Conservation (phyloP, 2,329 filamentous ascomycete genomes). For the Aaosphaeria pasadenensis region DNA sequence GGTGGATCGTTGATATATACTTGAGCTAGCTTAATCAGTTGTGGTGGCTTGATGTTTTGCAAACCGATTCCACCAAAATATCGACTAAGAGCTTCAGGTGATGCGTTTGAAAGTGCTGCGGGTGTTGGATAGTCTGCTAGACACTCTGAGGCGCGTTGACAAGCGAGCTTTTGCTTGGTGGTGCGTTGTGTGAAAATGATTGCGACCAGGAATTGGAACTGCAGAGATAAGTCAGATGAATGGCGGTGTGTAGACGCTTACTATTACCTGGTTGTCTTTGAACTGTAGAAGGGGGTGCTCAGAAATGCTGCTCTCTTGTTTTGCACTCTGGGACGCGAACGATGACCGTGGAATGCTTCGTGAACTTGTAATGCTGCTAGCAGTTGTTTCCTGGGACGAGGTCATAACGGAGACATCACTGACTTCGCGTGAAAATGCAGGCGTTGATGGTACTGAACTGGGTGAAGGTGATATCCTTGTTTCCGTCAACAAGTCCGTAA, state of each 20-base stretch:
- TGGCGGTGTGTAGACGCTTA: slow-evolving; percentile 1
- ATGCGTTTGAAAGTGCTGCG: slow-evolving; percentile 1
- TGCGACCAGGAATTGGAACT: slow-evolving; percentile 2
- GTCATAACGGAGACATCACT: slow-evolving; percentile 3
- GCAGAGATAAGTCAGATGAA: slow-evolving; percentile 1
- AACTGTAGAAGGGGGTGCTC: slow-evolving; percentile 3
- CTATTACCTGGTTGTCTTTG: slow-evolving; percentile 2
- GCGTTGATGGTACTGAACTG: slow-evolving; percentile 3
- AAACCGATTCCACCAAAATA: slow-evolving; percentile 2
- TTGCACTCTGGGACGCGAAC: slow-evolving; percentile 1
- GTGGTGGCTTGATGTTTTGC: slow-evolving; percentile 3
- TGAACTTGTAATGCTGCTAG: slow-evolving; percentile 1
- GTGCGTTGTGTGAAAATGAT: slow-evolving; percentile 3
- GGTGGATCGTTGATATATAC: slow-evolving; percentile 3
- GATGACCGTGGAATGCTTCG: slow-evolving; percentile 1
- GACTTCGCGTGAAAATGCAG: slow-evolving; percentile 4
- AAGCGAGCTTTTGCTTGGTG: slow-evolving; percentile 1
- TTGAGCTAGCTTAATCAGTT: slow-evolving; percentile 4
- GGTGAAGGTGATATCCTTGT: slow-evolving; percentile 3
- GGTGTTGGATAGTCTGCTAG: slow-evolving; percentile 1
- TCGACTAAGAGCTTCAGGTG: slow-evolving; percentile 1
- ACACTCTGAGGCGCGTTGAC: slow-evolving; percentile 3
- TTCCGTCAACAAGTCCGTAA: slow-evolving; percentile 3
- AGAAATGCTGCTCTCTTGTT: slow-evolving; percentile 1
- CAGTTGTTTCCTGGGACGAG: slow-evolving; percentile 3